Base-by-base conservation (phyloP, 768 basidiomycete species). In the Auriscalpium vulgare region DNA sequence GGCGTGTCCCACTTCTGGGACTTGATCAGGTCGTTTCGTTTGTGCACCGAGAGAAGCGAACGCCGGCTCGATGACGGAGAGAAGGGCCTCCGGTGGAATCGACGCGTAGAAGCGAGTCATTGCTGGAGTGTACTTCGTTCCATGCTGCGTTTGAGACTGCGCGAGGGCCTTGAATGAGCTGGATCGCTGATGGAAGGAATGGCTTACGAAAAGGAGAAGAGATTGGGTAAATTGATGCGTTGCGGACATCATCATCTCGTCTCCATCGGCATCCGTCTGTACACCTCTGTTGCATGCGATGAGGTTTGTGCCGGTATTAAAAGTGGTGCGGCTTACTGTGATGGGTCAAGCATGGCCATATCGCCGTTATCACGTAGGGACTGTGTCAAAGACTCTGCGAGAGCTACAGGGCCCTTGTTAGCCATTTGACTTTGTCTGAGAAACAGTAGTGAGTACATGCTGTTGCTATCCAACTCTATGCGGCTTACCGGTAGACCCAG, bases 81-180 rank as follows among this genome's bases (percentile, higher is more conserved):
- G 64, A 45, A 91, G 71, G 4, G 78, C 69, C 0, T 71, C 68
- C 0, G 87, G 87, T 0, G 74, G 73, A 3, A 85, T 66, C 0
- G 76, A 68, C 0, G 85, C 78, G 67, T 91, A 93, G 75, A 94
- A 93, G 0, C 91, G 84, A 0, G 91, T 92, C 16, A 91, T 77
- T 56, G 84, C 79, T 0, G 89, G 87, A 1, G 75, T 84, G 63
- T 91, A 91, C 10, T 83, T 80, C 29, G 73, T 75, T 4, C 91
- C 91, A 1, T 73, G 71, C 72, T 90, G 88, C 0, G 90, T 91
- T 78, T 94, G 88, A 0, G 90, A 88, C 91, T 94, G 62, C 0
- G 34, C 10, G 37, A 56, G 48, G 50, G 37, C 44, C 29, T 21
- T 56, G 37, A 37, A 4, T 19, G 47, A 50, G 49, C 3, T 47